Base-by-base conservation (phyloP, 768 basidiomycete species). In the Tulasnella sp. region DNA sequence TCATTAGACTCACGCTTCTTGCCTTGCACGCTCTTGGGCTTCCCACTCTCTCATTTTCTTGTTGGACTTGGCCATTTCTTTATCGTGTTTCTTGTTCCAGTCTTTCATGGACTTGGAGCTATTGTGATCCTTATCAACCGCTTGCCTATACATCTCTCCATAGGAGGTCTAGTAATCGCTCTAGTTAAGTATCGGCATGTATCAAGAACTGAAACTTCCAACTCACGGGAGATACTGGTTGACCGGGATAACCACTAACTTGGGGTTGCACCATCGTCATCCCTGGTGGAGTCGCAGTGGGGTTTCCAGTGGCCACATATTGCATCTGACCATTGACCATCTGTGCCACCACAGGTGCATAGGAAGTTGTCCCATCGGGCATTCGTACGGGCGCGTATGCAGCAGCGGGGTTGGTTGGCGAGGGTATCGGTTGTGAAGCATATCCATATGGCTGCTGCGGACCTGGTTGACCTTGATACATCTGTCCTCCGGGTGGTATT, bases 1-100 rank as follows among this genome's bases (percentile, higher is more conserved):
- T 48, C 7, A 28, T 37, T 3, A n/a, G n/a, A 58, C 57, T 35
- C 54, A 49, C 40, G 54, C 57, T 43, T 51, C 55, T 31, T 48
- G 53, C n/a, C 29, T 29, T 32, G 51, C 52, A 25, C 52, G 45
- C 33, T 24, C n/a, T 37, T 37, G 33, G 19, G 29, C 22, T 31
- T 35, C 46, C 41, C 46, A 41, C 27, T 48, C 40, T 19, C 28
- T 19, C n/a, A 25, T 34, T 40, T 37, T 58, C 52, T 39, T 42
- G 54, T 19, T 24, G 8, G 34, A 24, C 37, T 50, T 47, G 16
- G n/a, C n/a, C 12, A 35, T 16, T 35, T 16, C 16, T 35, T 16
- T 35, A 12, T 35, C 34, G 34, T 41, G 37, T 43, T 50, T 41
- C 35, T 50, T 41, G 34, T 29, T 20, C 9, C 25, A 39, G 34